Conservation (phyloP, 148 eudicot species). For the Persicaria tinctoria region DNA sequence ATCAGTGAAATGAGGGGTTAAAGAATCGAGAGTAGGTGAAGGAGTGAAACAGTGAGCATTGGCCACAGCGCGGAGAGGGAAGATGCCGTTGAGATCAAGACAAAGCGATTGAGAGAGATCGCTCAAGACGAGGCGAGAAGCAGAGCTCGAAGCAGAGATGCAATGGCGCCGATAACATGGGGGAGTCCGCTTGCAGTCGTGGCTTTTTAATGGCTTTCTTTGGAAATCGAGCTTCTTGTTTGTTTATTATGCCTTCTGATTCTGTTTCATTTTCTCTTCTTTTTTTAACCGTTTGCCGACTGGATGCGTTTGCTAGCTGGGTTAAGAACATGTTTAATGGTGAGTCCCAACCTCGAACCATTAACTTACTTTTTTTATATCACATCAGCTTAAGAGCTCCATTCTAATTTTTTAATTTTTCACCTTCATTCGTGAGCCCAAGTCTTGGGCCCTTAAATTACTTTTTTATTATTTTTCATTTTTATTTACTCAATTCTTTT, state of each 20-base stretch:
- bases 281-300: not conserved
- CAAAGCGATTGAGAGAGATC: not conserved
- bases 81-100: slow-evolving; percentile 3
- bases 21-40: not conserved
- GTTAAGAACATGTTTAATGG: too few relatives aligned
- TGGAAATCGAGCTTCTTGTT: not conserved
- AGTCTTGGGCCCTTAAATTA: too few relatives aligned
- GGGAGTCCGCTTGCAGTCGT: slow-evolving; percentile 4
- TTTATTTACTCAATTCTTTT: too few relatives aligned
- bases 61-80: not conserved
- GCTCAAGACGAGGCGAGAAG: not conserved
- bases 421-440: too few relatives aligned
- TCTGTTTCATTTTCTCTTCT: not conserved
- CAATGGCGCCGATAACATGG: slow-evolving; percentile 8
- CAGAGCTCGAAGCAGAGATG: slow-evolving; percentile 9
- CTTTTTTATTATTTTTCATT: too few relatives aligned
- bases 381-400: too few relatives aligned
- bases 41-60: not conserved
- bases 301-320: too few relatives aligned
- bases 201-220: slow-evolving; percentile 7
- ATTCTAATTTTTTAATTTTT: too few relatives aligned
- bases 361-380: too few relatives aligned
- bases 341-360: too few relatives aligned
- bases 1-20: slow-evolving; percentile 3
- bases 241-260: not conserved